Base-by-base conservation (phyloP, 2,329 filamentous ascomycete genomes). In the Waltergamsia citrina region DNA sequence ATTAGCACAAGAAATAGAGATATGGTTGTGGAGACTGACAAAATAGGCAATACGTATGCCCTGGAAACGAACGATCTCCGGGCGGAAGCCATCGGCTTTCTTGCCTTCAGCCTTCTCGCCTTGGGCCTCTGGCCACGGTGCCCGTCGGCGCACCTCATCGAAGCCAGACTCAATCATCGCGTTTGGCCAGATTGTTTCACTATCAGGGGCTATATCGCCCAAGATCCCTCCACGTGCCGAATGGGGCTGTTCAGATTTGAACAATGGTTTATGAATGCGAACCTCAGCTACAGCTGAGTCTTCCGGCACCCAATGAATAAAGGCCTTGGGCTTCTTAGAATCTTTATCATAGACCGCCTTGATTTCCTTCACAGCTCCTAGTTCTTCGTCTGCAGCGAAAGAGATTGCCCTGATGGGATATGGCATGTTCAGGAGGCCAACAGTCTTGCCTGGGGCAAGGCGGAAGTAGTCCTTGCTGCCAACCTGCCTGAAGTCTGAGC, bases 261-360 rank as follows among this genome's bases (percentile, higher is more conserved):
- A 95, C 1, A 96, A 71, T 4, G 77, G 67, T 53, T 86, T 84
- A 62, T 92, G 81, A 31, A 92, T 69, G 38, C 88, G 81, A 27
- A 78, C 83, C 56, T 88, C 82, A 10, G 81, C 79, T 43, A 77
- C 76, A 11, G 69, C 69, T 1, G 80, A 72, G 2, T 75, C 79
- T 25, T 78, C 74, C 5, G 78, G 52, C 6, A 94, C 84, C 90
- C 90, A 95, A 52, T 94, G 87, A 53, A 95, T 94, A 51, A 77
- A 85, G 2, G 86, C 79, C 62, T 93, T 90, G 27, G 81, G 76
- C 47, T 77, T 74, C 50, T 80, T 78, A 14, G 69, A 74, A 40
- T 85, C 81, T 38, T 81, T 82, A 41, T 85, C 81, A 35, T 78
- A 81, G 1, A 59, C 49, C 15, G 52, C 81, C 24, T 67, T 69